Evolutionary conservation across 2,329 filamentous ascomycete genomes (phyloP).

Genomic region (Colletotrichum somersetense): DNA sequence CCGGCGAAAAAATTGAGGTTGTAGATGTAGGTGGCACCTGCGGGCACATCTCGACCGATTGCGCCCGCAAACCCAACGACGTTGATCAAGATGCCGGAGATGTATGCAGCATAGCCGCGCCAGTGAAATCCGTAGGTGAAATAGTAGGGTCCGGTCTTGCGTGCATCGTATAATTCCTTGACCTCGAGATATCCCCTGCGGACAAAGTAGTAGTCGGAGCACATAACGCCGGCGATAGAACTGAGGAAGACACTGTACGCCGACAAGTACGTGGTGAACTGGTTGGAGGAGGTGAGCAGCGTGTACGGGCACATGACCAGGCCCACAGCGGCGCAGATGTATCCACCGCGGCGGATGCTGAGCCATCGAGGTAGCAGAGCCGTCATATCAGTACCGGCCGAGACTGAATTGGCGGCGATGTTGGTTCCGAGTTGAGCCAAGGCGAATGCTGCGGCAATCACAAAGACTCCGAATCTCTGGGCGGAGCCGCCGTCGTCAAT

Average conservation of each 20-base stretch:
- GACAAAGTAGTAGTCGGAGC: slow-evolving; percentile 88
- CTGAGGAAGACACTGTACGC: slow-evolving; percentile 96
- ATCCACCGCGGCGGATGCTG: slow-evolving; percentile 88
- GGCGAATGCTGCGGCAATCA: slow-evolving; percentile 78
- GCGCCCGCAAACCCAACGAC: slow-evolving; percentile 92
- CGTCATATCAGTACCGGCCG: slow-evolving; percentile 85
- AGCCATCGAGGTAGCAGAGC: slow-evolving; percentile 83
- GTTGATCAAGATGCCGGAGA: slow-evolving; percentile 87
- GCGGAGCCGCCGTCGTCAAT: slow-evolving; percentile 76
- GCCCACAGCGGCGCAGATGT: slow-evolving; percentile 84
- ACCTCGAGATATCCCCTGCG: slow-evolving; percentile 85
- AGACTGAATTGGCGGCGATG: slow-evolving; percentile 88
- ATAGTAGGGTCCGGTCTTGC: slow-evolving; percentile 77
- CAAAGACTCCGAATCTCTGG: slow-evolving; percentile 80
- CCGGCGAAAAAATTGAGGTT: slow-evolving; percentile 92
- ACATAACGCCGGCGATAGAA: slow-evolving; percentile 91
- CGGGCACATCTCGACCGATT: slow-evolving; percentile 77
- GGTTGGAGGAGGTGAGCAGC: slow-evolving; percentile 79
- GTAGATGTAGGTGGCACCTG: slow-evolving; percentile 87
- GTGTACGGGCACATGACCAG: slow-evolving; percentile 91
- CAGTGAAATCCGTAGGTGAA: slow-evolving; percentile 81
- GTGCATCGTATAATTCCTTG: slow-evolving; percentile 82
- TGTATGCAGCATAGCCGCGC: slow-evolving; percentile 86
- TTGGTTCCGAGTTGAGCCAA: slow-evolving; percentile 89
- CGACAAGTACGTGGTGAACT: slow-evolving; percentile 91